Evolutionary conservation across 495 filamentous ascomycete genomes (phyloP), one percentile per base, ranked within the genome.

Genomic region (Neurospora sp.): DNA sequence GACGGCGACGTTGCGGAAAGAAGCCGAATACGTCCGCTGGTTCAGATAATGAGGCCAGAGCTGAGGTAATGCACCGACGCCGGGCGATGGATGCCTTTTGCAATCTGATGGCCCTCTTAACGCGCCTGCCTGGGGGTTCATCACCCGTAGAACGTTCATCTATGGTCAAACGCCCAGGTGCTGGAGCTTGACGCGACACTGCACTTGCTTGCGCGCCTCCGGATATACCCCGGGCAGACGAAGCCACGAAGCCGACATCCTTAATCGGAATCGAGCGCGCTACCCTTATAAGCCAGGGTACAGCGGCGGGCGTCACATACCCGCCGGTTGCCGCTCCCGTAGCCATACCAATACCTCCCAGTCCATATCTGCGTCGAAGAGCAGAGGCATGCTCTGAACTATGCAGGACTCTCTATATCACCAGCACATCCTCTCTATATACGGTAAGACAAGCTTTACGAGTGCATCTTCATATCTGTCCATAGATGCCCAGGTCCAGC

Each of bases 391-490:
- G 27, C 27, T 37, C 53, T 65, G 53, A 37, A 37, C 53, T 65
- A 73, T 69, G 75, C 76, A 71, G 70, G 70, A 74, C 74, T 76
- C 72, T 75, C 72, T 75, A 72, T 70, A 72, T 78, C 74, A 75
- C 71, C 75, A 75, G 74, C 65, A 61, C 71, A 65, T 70, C 40
- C 77, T 73, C 73, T 78, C 78, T 81, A 80, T 78, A 81, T 80
- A 81, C 76, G 76, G 74, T 76, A 76, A 72, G 68, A 76, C 76
- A 76, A 71, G 79, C 78, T 79, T 79, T 81, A 80, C 79, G 78
- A 77, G 71, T 77, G 72, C 74, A 75, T 65, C 53, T 65, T 65
- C 20, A 65, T 65, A 65, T 8, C 53, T 65, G 53, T 35, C 27
- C 53, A 8, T 65, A 16, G 27, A 65, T 35, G 53, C 53, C 53